phyloP scores from a whole-genome alignment of 805 yeast genomes.

The Nakazawaea pomicola region DNA sequence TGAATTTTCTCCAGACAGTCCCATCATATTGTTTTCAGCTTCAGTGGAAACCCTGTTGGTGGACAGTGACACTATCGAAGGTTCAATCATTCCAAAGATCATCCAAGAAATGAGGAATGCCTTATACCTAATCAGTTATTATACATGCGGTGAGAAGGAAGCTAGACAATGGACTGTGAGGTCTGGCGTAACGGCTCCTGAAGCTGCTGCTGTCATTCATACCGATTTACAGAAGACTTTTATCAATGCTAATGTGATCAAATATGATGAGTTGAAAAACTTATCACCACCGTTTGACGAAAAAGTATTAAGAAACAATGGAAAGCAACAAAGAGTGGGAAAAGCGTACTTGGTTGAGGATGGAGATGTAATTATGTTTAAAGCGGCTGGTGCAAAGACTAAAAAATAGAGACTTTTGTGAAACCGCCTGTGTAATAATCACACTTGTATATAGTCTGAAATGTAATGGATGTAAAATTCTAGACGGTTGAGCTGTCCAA shows the following conservation, averaged over 20 bases:
- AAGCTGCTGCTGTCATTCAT: conserved; percentile 98
- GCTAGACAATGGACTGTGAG: conserved; percentile 98
- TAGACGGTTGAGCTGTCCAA: no score
- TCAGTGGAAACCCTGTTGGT: conserved; percentile 23
- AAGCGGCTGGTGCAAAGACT: conserved; percentile 86
- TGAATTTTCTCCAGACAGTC: conserved; percentile 73
- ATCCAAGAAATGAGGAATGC: conserved; percentile 83
- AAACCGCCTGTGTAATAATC: neutral
- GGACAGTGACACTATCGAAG: conserved; percentile 35
- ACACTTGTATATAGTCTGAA: neutral
- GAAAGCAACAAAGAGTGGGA: conserved; percentile 88
- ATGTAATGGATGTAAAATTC: neutral
- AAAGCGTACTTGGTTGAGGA: conserved; percentile 93
- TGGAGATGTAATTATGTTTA: conserved; percentile 87
- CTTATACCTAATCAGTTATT: conserved; percentile 84
- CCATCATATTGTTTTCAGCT: conserved; percentile 28
- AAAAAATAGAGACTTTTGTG: conserved; percentile 13
- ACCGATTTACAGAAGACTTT: conserved; percentile 93
- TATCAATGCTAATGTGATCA: conserved; percentile 89
- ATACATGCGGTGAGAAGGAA: conserved; percentile 95
- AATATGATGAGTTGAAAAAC: conserved; percentile 74
- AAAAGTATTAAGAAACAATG: conserved; percentile 74
- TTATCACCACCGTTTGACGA: conserved; percentile 63
- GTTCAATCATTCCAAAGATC: conserved; percentile 82
- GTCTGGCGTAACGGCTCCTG: conserved; percentile 91